Evolutionary conservation across 345 rosid species (phyloP).

Genomic region (Passiflora organensis): DNA sequence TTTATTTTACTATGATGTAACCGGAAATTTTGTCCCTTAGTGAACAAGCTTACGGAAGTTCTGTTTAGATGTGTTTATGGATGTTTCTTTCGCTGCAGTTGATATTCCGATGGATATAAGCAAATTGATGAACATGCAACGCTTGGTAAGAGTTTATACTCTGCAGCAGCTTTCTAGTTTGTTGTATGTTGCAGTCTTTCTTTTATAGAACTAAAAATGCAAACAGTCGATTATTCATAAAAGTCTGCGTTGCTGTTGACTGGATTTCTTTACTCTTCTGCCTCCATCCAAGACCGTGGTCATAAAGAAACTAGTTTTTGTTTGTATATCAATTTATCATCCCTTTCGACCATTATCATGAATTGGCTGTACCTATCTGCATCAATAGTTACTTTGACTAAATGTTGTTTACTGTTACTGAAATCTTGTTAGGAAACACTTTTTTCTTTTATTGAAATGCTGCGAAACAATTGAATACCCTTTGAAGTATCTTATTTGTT

Average conservation of each 20-base stretch:
- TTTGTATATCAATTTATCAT: not conserved
- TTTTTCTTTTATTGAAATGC: not conserved
- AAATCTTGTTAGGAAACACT: not conserved
- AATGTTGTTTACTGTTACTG: not conserved
- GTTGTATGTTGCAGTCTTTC: too few species aligned
- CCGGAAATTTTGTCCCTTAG: not conserved
- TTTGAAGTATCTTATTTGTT: slow-evolving; percentile 9
- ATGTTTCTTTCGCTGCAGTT: slow-evolving; percentile 44
- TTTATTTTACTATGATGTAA: not conserved
- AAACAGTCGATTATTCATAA: too few species aligned
- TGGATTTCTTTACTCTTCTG: too few species aligned
- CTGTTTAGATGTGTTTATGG: too few species aligned
- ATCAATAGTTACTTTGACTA: not conserved
- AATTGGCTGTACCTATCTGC: not conserved
- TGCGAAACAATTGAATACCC: not conserved
- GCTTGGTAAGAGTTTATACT: slow-evolving; percentile 51
- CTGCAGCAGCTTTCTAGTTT: not conserved
- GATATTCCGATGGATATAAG: slow-evolving; percentile 74
- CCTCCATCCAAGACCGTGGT: too few species aligned
- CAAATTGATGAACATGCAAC: slow-evolving; percentile 78
- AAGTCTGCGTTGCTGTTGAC: too few species aligned
- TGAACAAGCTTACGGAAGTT: not conserved
- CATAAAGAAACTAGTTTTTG: too few species aligned
- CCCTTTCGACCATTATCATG: not conserved
- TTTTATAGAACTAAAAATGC: too few species aligned